A percentile compares a stretch with the other conserved stretches of the same genome.
Conservation (phyloP, 495 filamentous ascomycete genomes). For the Aspergillus egyptiacus region DNA sequence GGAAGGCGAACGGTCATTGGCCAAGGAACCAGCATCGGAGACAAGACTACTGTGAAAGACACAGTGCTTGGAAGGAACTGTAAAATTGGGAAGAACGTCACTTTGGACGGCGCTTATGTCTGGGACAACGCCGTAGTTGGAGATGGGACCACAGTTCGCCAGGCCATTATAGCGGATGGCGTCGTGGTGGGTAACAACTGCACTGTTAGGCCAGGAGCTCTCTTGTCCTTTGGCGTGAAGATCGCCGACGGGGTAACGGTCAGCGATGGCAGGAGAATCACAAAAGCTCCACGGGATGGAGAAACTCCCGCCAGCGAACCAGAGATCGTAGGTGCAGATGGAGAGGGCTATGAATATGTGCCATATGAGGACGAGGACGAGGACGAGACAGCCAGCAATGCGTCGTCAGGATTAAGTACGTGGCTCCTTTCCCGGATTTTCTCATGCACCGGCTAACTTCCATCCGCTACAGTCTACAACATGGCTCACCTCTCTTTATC, state of each 20-base stretch:
- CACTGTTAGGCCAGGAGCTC: constrained; percentile 60
- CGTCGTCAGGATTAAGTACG: constrained; percentile 49
- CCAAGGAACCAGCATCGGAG: constrained; percentile 65
- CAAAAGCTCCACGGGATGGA: constrained; percentile 44
- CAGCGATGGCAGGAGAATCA: constrained; percentile 48
- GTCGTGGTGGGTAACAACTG: constrained; percentile 65
- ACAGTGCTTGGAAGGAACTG: constrained; percentile 79
- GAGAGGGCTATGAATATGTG: constrained; percentile 46
- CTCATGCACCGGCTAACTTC: constrained; percentile 22
- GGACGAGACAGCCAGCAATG: constrained; percentile 39
- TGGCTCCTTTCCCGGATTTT: constrained; percentile 17
- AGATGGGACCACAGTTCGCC: constrained; percentile 61
- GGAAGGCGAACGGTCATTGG: constrained; percentile 68
- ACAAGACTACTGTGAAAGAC: constrained; percentile 59
- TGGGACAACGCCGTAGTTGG: constrained; percentile 80
- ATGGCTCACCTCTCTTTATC: constrained; percentile 63
- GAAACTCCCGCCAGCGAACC: constrained; percentile 46
- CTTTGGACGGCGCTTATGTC: constrained; percentile 74
- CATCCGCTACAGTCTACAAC: constrained; percentile 56
- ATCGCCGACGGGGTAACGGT: constrained; percentile 58
- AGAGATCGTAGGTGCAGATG: constrained; percentile 38
- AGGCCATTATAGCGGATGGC: constrained; percentile 69
- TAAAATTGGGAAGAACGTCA: constrained; percentile 76
- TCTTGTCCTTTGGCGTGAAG: constrained; percentile 73
- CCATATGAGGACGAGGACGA: constrained; percentile 48